These are phyloP conservation scores for Datura wrightii DNA, from an alignment of 257 asterid species.

Conservation along the genomic window DNA sequence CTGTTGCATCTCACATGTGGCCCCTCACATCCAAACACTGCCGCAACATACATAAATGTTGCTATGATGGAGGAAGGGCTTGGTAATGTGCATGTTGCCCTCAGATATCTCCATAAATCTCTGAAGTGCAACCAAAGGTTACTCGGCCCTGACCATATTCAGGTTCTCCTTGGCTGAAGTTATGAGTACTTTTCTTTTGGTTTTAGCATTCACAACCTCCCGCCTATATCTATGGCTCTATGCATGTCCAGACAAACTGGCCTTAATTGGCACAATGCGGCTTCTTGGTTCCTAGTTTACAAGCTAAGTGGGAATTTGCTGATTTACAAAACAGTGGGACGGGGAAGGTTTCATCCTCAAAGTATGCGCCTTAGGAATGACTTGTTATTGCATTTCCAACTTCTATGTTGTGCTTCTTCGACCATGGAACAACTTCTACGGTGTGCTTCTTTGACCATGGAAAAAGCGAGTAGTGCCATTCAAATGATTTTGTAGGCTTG, in stretches of 20 bases:
- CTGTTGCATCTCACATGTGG: slow-evolving; percentile 98
- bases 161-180: slow-evolving; percentile 51
- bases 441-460: slow-evolving; percentile 6
- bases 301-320: not conserved
- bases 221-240: not conserved
- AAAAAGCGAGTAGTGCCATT: not conserved
- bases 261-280: not conserved
- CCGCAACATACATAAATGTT: slow-evolving; percentile 96
- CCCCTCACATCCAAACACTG: slow-evolving; percentile 96
- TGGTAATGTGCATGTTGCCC: slow-evolving; percentile 99
- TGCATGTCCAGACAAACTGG: slow-evolving; percentile 15
- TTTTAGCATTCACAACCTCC: slow-evolving; percentile 11
- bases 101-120: slow-evolving; percentile 97
- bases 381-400: slow-evolving; percentile 9
- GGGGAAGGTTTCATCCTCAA: not conserved
- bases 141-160: slow-evolving; percentile 95
- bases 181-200: not conserved
- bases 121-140: slow-evolving; percentile 90
- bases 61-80: slow-evolving; percentile 99
- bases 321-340: not conserved
- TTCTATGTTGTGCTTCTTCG: not conserved
- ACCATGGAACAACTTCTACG: not conserved
- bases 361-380: not conserved
- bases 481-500: slow-evolving; percentile 18
- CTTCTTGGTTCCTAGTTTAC: slow-evolving; percentile 7